Conservation (phyloP, 2,329 filamentous ascomycete genomes). For the Volutella citrinella region DNA sequence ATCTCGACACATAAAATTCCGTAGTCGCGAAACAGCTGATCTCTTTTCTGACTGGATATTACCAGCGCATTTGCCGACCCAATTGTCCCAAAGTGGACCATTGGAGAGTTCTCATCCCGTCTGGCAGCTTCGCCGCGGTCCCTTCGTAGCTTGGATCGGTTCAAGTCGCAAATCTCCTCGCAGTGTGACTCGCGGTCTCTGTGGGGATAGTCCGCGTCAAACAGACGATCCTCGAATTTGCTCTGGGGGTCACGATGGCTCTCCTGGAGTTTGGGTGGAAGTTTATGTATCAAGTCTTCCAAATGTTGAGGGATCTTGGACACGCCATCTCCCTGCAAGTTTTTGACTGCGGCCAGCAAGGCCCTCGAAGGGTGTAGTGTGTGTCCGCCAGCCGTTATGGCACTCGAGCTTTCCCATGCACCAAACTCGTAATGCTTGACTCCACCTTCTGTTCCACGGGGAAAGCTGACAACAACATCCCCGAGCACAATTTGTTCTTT, state of each 20-base stretch:
- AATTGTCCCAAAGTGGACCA: conserved; percentile 33
- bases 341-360: no score
- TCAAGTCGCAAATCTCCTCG: not conserved
- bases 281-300: not conserved
- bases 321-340: no score
- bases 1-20: conserved; percentile 28
- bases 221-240: conserved; percentile 23
- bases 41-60: conserved; percentile 33
- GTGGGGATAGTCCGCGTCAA: not conserved
- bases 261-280: not conserved
- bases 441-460: conserved; percentile 28
- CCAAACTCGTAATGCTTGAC: conserved; percentile 16
- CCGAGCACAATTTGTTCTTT: conserved; percentile 25
- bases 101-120: conserved; percentile 1
- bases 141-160: not conserved
- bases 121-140: conserved; percentile 1
- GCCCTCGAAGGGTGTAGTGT: no score
- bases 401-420: conserved; percentile 22
- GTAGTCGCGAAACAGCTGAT: conserved; percentile 23
- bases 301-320: no score
- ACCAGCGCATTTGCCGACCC: conserved; percentile 37
- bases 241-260: conserved; percentile 22
- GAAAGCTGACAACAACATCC: conserved; percentile 31
- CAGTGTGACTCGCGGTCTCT: not conserved
- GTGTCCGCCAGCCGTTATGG: conserved; percentile 17